Conservation (phyloP, 495 filamentous ascomycete species). For the Talaromyces borbonicus region DNA sequence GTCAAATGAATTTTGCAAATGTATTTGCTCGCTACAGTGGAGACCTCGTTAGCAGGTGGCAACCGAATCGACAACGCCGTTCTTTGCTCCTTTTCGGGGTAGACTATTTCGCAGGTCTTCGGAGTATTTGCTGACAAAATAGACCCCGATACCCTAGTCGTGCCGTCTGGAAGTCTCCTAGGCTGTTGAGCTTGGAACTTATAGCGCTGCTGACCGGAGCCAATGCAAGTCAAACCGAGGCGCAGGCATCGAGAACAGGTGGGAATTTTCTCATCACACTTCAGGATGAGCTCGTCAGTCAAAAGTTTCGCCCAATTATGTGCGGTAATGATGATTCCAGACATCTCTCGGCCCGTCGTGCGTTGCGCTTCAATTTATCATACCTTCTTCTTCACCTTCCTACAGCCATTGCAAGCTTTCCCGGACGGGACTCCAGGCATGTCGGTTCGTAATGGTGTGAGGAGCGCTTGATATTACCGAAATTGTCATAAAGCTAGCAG, state of each 20-base stretch:
- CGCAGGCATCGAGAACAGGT: conserved; percentile 39
- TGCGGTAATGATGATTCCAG: background rate
- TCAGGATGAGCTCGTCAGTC: background rate
- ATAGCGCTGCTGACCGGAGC: conserved; percentile 36
- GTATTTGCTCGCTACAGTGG: conserved; percentile 18
- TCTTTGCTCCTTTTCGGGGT: background rate
- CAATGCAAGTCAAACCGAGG: conserved; percentile 32
- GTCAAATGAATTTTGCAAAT: conserved; percentile 18
- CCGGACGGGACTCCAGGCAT: conserved; percentile 45
- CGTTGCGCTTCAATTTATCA: too few species aligned
- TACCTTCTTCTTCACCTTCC: conserved; percentile 47
- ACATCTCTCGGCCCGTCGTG: too few species aligned
- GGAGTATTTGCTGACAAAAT: too few species aligned
- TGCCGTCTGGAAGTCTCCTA: conserved; percentile 4
- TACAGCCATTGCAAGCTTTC: conserved; percentile 40
- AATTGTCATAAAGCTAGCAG: too few species aligned
- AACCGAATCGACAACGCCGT: conserved; percentile 1
- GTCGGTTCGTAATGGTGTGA: too few species aligned
- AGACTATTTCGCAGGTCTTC: background rate
- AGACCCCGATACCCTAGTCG: too few species aligned
- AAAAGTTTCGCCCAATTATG: background rate
- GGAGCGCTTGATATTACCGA: too few species aligned
- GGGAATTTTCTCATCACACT: conserved; percentile 36
- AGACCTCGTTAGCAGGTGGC: conserved; percentile 15
- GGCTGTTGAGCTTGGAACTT: conserved; percentile 34